Conservation (phyloP, 2,329 filamentous ascomycete genomes). For the Trichoderma hamatum region DNA sequence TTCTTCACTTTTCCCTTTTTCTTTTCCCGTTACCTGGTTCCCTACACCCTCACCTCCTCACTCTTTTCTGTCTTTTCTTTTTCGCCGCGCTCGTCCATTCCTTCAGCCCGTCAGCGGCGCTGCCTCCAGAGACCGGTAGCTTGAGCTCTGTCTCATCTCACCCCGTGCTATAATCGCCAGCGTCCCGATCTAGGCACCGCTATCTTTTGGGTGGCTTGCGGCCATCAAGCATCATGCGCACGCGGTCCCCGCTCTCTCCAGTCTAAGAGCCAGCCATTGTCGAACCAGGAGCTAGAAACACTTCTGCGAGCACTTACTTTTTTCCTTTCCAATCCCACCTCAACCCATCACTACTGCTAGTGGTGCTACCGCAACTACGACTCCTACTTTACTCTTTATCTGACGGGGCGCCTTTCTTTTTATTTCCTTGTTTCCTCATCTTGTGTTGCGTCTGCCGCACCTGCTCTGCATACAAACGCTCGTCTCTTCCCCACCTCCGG, state of each 20-base stretch:
- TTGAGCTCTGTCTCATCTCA: slow-evolving; percentile 7
- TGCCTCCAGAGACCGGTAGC: slow-evolving; percentile 11
- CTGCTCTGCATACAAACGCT: slow-evolving; percentile 2
- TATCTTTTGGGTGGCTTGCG: slow-evolving; percentile 3
- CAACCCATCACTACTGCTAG: background rate
- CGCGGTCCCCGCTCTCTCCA: slow-evolving; percentile 14
- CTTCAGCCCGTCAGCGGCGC: slow-evolving; percentile 17
- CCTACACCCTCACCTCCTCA: background rate
- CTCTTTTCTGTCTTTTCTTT: background rate
- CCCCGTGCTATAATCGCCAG: background rate
- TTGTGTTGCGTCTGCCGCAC: background rate
- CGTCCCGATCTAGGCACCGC: slow-evolving; percentile 10
- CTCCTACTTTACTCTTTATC: background rate
- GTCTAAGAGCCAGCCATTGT: slow-evolving; percentile 8
- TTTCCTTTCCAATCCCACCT: slow-evolving; percentile 18
- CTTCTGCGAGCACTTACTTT: slow-evolving; percentile 12
- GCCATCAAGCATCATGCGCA: slow-evolving; percentile 22
- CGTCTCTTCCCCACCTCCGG: background rate
- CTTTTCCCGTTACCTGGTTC: background rate
- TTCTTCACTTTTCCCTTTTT: background rate
- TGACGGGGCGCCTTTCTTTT: slow-evolving; percentile 19
- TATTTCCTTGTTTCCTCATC: background rate
- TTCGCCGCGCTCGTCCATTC: background rate
- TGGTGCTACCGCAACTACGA: background rate
- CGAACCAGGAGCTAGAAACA: slow-evolving; percentile 10